Percentiles rank a stretch among this genome's conserved stretches.
Evolutionary conservation across 306 rosid genomes (phyloP).

Genomic region (Pachyrhizus erosus): DNA sequence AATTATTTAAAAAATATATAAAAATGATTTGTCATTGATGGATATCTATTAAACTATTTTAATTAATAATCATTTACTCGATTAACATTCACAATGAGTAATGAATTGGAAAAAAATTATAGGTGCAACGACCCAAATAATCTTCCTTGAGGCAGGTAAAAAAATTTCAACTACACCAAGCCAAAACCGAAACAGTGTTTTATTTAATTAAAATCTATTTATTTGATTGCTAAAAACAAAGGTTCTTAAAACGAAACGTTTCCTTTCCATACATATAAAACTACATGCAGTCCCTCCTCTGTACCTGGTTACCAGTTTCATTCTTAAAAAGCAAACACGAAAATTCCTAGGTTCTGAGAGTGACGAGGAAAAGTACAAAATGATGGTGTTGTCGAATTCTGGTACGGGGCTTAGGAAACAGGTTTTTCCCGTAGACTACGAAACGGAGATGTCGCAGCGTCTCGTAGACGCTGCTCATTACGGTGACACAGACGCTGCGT

Average conservation of each 20-base stretch:
- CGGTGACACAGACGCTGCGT: conserved; percentile 41
- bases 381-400: conserved; percentile 50
- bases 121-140: conserved; percentile 33
- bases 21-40: no score
- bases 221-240: background rate
- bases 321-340: background rate
- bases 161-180: background rate
- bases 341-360: conserved; percentile 3
- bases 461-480: conserved; percentile 60
- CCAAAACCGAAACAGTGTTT: background rate
- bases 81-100: background rate
- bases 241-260: background rate
- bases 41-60: background rate
- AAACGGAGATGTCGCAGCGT: conserved; percentile 59
- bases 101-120: background rate
- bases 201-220: background rate
- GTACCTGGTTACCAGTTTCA: background rate
- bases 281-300: background rate
- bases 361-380: background rate
- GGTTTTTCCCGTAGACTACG: conserved; percentile 59
- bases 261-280: background rate
- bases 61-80: background rate
- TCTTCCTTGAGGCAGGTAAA: conserved; percentile 2
- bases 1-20: no score
- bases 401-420: conserved; percentile 41